These are phyloP conservation scores for Limnanthes douglasii DNA, from an alignment of 345 rosid genomes.

Conservation along the genomic window DNA sequence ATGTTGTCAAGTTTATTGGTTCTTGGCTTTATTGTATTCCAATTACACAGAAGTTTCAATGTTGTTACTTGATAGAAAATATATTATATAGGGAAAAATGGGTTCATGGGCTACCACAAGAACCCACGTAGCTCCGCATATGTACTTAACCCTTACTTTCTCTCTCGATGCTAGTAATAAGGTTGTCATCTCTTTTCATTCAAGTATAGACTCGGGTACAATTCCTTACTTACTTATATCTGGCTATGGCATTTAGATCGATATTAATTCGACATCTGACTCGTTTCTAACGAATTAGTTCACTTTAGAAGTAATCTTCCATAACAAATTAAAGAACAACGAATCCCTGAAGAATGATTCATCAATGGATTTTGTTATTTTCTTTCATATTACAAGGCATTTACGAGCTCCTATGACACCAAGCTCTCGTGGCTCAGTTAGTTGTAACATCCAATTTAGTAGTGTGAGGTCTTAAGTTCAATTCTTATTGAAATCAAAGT, in stretches of 20 bases:
- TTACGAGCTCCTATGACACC: no score
- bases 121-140: no score
- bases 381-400: conserved; percentile 39
- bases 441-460: no score
- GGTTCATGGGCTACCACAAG: no score
- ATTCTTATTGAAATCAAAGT: no score
- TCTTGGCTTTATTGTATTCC: no score
- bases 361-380: conserved; percentile 39
- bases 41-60: no score
- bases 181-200: conserved; percentile 8
- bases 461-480: no score
- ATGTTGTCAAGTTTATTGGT: no score
- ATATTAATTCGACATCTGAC: conserved; percentile 18
- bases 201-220: conserved; percentile 24
- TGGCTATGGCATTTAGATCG: conserved; percentile 38
- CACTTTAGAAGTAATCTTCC: conserved; percentile 53
- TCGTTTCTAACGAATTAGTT: conserved; percentile 60
- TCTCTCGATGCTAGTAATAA: conserved; percentile 18
- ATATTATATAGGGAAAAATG: no score
- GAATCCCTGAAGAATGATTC: conserved; percentile 39
- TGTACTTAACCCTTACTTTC: conserved; percentile 18
- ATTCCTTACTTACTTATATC: conserved; percentile 40
- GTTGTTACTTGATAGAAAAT: no score
- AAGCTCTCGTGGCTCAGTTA: no score
- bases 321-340: conserved; percentile 36